A percentile compares a stretch with the other conserved stretches of the same genome.
phyloP scores from a whole-genome alignment of 2,329 filamentous ascomycete species.

The Alternaria hordeiaustralica region DNA sequence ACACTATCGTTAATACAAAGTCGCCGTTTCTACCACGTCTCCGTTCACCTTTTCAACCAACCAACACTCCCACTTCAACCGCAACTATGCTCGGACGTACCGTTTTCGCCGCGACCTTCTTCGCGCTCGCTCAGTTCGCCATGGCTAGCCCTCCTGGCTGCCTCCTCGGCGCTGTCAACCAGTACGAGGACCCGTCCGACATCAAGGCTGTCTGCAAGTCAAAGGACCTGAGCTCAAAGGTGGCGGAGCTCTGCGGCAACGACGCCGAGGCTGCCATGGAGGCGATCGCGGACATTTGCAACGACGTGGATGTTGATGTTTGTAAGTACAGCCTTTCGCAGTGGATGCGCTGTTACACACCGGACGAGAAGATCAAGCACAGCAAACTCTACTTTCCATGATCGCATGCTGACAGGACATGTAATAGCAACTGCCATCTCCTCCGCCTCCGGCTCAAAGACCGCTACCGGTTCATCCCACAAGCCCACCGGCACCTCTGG shows the following conservation, averaged over 20 bases:
- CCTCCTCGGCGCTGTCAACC: conserved; percentile 40
- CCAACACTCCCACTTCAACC: conserved; percentile 1
- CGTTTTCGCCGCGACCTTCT: conserved; percentile 33
- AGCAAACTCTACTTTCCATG: neutral
- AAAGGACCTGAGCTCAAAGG: conserved; percentile 32
- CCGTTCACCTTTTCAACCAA: neutral
- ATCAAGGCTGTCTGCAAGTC: conserved; percentile 35
- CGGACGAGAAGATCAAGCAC: neutral
- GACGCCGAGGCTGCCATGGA: conserved; percentile 28
- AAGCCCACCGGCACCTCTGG: conserved; percentile 12
- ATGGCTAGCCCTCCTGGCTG: conserved; percentile 36
- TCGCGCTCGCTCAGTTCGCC: conserved; percentile 31
- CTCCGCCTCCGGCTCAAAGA: conserved; percentile 25
- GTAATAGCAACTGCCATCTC: conserved; percentile 24
- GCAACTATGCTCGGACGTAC: conserved; percentile 39
- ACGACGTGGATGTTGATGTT: conserved; percentile 34
- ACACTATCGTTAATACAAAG: conserved; percentile 15
- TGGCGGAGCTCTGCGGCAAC: conserved; percentile 34
- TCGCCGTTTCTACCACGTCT: conserved; percentile 2
- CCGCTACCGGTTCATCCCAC: conserved; percentile 16
- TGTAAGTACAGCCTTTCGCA: conserved; percentile 26
- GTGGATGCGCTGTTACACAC: neutral
- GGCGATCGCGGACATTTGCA: conserved; percentile 39
- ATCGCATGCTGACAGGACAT: conserved; percentile 1
- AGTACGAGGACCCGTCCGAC: conserved; percentile 34